A percentile compares a stretch with the other conserved stretches of the same genome.
Evolutionary conservation across 2,329 filamentous ascomycete genomes (phyloP).

Genomic region (Plectosphaerella cucumerina): DNA sequence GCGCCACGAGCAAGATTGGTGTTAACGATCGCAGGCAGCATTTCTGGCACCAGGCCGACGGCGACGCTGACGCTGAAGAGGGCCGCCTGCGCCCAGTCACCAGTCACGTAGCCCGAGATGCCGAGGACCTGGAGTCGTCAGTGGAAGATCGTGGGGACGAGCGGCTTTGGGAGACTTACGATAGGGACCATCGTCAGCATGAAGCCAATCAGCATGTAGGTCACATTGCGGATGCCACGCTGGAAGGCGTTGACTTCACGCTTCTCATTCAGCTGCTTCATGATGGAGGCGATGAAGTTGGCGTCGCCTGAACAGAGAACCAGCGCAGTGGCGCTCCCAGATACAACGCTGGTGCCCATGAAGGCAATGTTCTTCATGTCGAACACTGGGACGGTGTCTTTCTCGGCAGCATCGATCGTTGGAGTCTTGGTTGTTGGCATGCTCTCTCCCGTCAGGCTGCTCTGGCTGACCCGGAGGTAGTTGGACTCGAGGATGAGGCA

Average conservation of each 20-base stretch:
- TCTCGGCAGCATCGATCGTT: constrained; percentile 9
- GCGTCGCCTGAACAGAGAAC: constrained; percentile 17
- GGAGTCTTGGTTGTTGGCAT: constrained; percentile 18
- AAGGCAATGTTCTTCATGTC: constrained; percentile 20
- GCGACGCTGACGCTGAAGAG: constrained; percentile 24
- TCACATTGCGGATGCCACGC: constrained; percentile 21
- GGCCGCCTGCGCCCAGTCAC: constrained; percentile 19
- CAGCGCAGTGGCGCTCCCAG: constrained; percentile 19
- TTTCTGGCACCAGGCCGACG: constrained; percentile 22
- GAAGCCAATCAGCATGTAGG: constrained; percentile 22
- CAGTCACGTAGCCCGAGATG: constrained; percentile 18
- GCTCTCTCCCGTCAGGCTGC: constrained; percentile 24
- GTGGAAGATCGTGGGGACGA: background rate
- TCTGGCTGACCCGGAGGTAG: constrained; percentile 22
- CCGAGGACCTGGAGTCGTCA: constrained; percentile 13
- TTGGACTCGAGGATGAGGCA: constrained; percentile 19
- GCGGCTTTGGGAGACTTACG: constrained; percentile 16
- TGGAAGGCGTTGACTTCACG: constrained; percentile 21
- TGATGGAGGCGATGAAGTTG: constrained; percentile 18
- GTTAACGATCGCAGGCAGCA: constrained; percentile 24
- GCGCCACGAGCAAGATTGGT: constrained; percentile 22
- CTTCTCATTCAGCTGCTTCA: constrained; percentile 17
- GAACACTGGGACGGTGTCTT: constrained; percentile 14
- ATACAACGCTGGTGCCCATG: constrained; percentile 23
- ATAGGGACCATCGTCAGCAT: constrained; percentile 24